Base-by-base conservation (phyloP, 805 yeast species). In the Sungouiozyma intestinalis region DNA sequence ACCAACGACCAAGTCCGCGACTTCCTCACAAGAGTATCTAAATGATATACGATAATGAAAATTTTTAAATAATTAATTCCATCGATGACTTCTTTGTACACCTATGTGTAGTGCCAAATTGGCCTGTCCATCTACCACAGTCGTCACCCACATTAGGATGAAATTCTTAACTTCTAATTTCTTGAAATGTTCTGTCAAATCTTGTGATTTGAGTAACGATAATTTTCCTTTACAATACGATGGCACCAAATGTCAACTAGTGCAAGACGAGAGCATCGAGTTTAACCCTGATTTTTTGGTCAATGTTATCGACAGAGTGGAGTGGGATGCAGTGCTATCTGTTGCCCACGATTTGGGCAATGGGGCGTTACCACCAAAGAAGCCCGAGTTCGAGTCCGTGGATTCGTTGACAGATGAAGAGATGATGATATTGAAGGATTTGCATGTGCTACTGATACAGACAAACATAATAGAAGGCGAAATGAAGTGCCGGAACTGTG, bases 81-180 rank as follows among this genome's bases (percentile, higher is more conserved):
- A 24, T 24, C 29, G 29, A 24, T 24, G 29, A 24, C 29, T 24
- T n/a, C n/a, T n/a, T n/a, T n/a, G n/a, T n/a, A n/a, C n/a, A n/a
- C n/a, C n/a, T n/a, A n/a, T n/a, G n/a, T n/a, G n/a, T n/a, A n/a
- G n/a, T n/a, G n/a, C n/a, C n/a, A n/a, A n/a, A n/a, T n/a, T n/a
- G n/a, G n/a, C n/a, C n/a, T n/a, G n/a, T n/a, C n/a, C n/a, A n/a
- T n/a, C n/a, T n/a, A n/a, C n/a, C n/a, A n/a, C n/a, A n/a, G n/a
- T n/a, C n/a, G n/a, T n/a, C n/a, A n/a, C n/a, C n/a, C n/a, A n/a
- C 11, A 11, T 24, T 16, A 21, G 9, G 11, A 43, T 90, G 98
- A 90, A 92, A 66, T 78, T 90, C 55, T 68, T 92, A 20, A 90
- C 98, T n/a, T 85, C 97, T 11, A 92, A 92, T 64, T 92, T 92